Conservation (phyloP, 345 rosid genomes). For the Brassica carinata region DNA sequence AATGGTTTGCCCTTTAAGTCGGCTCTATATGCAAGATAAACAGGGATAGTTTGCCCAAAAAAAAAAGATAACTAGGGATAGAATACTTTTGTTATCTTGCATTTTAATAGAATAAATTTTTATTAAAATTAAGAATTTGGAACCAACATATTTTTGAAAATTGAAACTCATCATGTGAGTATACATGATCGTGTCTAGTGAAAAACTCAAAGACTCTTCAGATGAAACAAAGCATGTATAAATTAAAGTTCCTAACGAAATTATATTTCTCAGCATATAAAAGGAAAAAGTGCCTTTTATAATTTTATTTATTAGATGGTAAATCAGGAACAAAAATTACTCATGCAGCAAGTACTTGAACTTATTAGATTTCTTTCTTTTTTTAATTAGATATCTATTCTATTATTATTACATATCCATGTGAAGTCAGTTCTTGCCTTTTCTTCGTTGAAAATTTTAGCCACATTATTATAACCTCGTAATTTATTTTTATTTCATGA, state of each 20-base stretch:
- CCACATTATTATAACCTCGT: not conserved
- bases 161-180: not conserved
- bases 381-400: not conserved
- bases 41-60: not conserved
- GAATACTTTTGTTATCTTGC: not conserved
- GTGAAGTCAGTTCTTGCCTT: conserved; percentile 32
- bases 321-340: conserved; percentile 7
- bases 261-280: not conserved
- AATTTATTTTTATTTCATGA: not conserved
- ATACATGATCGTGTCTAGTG: not conserved
- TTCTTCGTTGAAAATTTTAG: not conserved
- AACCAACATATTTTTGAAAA: not conserved
- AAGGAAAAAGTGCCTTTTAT: not conserved
- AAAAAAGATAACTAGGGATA: not conserved
- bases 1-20: too few relatives aligned
- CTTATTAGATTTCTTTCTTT: not conserved
- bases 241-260: not conserved
- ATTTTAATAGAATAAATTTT: not conserved
- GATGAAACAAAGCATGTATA: not conserved
- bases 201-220: not conserved
- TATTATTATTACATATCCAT: conserved; percentile 12
- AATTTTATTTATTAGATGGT: not conserved
- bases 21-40: not conserved
- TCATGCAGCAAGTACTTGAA: not conserved
- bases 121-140: not conserved